Percentiles rank a stretch among this genome's conserved stretches.
Conservation (phyloP, 164 flowering plant species). For the Stephania japonica region DNA sequence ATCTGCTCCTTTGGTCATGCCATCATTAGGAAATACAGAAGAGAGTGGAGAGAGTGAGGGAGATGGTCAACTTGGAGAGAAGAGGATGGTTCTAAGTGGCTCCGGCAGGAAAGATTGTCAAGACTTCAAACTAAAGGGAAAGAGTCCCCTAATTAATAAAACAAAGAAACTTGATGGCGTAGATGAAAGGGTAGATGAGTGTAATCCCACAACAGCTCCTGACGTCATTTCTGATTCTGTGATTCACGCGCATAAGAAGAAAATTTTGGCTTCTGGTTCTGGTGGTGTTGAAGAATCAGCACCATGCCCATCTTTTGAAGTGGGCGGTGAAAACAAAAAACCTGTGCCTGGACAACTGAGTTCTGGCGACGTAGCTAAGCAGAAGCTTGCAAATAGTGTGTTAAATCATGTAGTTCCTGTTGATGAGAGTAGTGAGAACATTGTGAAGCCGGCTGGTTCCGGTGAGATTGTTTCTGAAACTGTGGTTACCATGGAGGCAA, state of each 20-base stretch:
- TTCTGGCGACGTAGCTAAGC: conserved; percentile 4
- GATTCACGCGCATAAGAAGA: neutral
- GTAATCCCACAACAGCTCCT: neutral
- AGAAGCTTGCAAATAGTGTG: neutral
- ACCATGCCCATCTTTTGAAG: conserved; percentile 9
- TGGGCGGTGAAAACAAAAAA: conserved; percentile 6
- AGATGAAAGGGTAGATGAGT: conserved; percentile 3
- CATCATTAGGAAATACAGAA: conserved; percentile 8
- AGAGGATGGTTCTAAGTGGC: conserved; percentile 1
- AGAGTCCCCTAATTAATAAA: conserved; percentile 6
- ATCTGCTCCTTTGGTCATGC: conserved; percentile 5
- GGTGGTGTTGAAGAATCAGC: conserved; percentile 17
- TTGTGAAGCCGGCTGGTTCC: conserved; percentile 16
- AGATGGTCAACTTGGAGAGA: conserved; percentile 14
- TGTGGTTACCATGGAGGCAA: conserved; percentile 20
- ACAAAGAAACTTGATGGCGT: conserved; percentile 8
- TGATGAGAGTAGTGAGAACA: conserved; percentile 9
- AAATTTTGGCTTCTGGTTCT: neutral
- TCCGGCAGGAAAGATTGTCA: neutral
- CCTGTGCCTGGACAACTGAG: conserved; percentile 3
- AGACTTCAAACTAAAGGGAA: neutral
- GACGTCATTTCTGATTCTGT: neutral
- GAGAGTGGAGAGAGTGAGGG: conserved; percentile 12
- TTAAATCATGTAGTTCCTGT: conserved; percentile 7
- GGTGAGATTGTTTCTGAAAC: conserved; percentile 25